Evolutionary conservation across 768 basidiomycete genomes (phyloP), one percentile per base, ranked within the genome.

Genomic region (Tubosaeta sp.): DNA sequence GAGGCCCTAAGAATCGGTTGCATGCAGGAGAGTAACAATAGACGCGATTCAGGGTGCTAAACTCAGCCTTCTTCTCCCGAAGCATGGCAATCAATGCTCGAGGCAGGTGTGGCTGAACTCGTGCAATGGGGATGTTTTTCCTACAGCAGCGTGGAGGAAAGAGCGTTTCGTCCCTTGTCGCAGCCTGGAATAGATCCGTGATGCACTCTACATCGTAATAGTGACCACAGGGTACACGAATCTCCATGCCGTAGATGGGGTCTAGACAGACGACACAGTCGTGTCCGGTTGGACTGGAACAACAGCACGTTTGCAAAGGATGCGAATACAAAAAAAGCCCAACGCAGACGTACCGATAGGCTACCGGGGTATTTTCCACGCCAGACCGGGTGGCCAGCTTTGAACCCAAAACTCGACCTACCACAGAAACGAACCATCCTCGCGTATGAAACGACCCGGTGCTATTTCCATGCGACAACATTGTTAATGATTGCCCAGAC

Each of bases 141-240:
- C 65, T 55, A 53, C 75, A 76, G 54, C 75, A 75, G 25, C 68
- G 67, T 29, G 75, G 74, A 4, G 74, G 75, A 55, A 65, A 74
- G 27, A 76, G 66, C 1, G 67, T 60, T 52, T 76, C 75, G 56
- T 76, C 75, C 17, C 51, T 56, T 5, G 61, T 66, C 1, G 74
- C 64, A 13, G 64, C 53, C 47, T 67, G 53, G 62, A 74, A 72
- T 43, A 76, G 65, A 33, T 66, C 57, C 4, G 62, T 60, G 27
- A 68, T 10, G 54, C 75, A 76, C n/a, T 1, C 57, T 11, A 56
- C 51, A 47, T 72, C 72, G 50, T 73, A 74, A 51, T 55, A 55
- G 53, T 76, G 71, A 25, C 66, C 63, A 46, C 74, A 75, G 1
- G 67, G 67, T 5, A 19, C 39, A 41, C 39, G 39, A 22, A 41